Evolutionary conservation across 2,329 filamentous ascomycete species (phyloP), one percentile per base, ranked within the genome.

Genomic region (Aschersonia sp.): DNA sequence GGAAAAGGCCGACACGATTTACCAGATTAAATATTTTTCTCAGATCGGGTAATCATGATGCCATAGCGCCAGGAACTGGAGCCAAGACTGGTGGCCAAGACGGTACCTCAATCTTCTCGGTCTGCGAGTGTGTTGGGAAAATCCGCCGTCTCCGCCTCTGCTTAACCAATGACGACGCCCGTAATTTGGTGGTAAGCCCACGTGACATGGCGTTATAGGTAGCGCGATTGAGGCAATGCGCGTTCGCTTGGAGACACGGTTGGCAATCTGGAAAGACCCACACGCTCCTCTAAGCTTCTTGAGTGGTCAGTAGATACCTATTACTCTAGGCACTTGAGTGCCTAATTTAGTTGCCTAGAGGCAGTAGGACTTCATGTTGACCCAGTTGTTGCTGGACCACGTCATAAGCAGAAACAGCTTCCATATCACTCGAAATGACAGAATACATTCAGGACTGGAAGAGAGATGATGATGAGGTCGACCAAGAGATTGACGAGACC

Each of bases 391-490:
- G 20, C 20, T 20, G 20, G 20, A 20, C 20, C 20, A 20, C 20
- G 20, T 20, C 20, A 20, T 20, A 20, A 20, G 20, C 20, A 20
- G 20, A 20, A 20, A 20, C 20, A 20, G 20, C 20, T 20, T 20
- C 20, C 20, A 20, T 20, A 20, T 20, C 20, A 20, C 20, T 31
- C 43, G 50, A 29, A 45, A 67, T 67, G 65, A 56, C 60, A 31
- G 63, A 63, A 42, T 52, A 46, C 9, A 60, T 56, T 31, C 56
- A 62, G 44, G 72, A 77, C 29, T 72, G 70, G 58, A 68, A 63
- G 59, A 66, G 60, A 44, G 70, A 72, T 4, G 72, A 79, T 5
- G 84, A 89, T 20, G 84, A 86, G 7, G 84, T 78, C 9, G 64
- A 68, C 31, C 65, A 70, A 49, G 68, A 70, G 49, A 63, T 83